Base-by-base conservation (phyloP, 169 alveolate species). In the Perkinsus chesapeaki region DNA sequence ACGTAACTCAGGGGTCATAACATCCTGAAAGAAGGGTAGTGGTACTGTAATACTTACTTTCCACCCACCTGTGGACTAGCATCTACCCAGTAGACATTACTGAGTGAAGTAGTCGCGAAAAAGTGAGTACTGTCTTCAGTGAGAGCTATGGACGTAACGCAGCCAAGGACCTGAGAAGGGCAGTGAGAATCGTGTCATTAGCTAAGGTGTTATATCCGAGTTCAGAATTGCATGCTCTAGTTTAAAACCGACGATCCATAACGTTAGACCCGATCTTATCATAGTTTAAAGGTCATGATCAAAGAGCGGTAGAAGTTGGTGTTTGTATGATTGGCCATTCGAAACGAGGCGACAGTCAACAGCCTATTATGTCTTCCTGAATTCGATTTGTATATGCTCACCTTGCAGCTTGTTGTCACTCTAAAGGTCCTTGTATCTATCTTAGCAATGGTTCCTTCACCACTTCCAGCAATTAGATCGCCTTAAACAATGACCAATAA, bases 61-160 rank as follows among this genome's bases (percentile, higher is more conserved):
- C 82, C 3, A 20, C 31, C 36, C 27, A 60, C 82, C 23, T 34
- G 73, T 72, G 37, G 92, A 19, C 72, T 39, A 92, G 97, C 95
- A 92, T 97, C 98, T 39, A 98, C 96, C 98, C 98, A 97, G 96
- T 98, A 98, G 91, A 97, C 97, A 93, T 98, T 97, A 34, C 98
- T 96, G 92, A 95, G 95, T 34, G 95, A 93, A 31, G 98, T 98
- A 92, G 98, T 98, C 38, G 96, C 96, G 96, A 97, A 97, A 95
- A 97, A 96, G 93, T 97, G 98, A 91, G 98, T 97, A 36, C 96
- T 94, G 92, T 98, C 99, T 60, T 96, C 97, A 34, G 99, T 96
- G 31, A 97, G 94, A 0, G 98, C 95, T 60, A 97, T 95, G 31
- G 98, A 97, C 34, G 98, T 97, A 16, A 97, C 98, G 7, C 97